Base-by-base conservation (phyloP, 257 asterid genomes). In the Primulina huaijiensis region DNA sequence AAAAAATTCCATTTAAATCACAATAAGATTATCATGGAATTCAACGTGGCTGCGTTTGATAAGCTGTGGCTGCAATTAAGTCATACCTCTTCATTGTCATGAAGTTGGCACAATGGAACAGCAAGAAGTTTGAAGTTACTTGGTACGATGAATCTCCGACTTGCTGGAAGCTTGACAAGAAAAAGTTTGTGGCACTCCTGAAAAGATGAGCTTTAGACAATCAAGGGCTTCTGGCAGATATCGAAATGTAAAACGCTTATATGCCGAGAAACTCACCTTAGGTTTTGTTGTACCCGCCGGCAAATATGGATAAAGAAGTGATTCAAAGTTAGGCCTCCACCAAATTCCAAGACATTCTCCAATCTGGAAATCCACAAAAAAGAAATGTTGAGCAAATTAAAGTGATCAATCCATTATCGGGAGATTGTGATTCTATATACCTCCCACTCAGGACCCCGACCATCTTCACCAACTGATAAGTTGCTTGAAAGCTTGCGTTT, bases 131-230 rank as follows among this genome's bases (percentile, higher is more conserved):
- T 83, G 23, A 68, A 78, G 80, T 85, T 87, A 78, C 73, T 86
- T 0, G 97, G 95, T 3, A 90, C 96, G 8, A 79, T 81, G 80
- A 93, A 89, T 67, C 86, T 90, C 80, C 88, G 68, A 77, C 92
- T 87, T 35, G 73, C 80, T 2, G 97, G 96, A 74, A 93, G 88
- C 89, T 81, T 87, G 79, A 90, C 95, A 16, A 93, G 84, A 77
- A 77, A 93, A 61, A 93, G 84, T 79, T 93, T 90, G 16, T 80
- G 89, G 89, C 99, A 90, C 80, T 93, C 98, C 97, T 90, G 82
- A 68, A 79, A 79, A 56, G 70, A 70, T 23, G 70, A 43, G 17
- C 34, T 58, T 73, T 53, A 52, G 5, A 43, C 7, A 16, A 37
- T 70, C 74, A 76, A 71, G 58, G 62, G 62, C 67, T 66, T 37